Conservation (phyloP, 2,329 filamentous ascomycete genomes). For the Talaromyces sp. region DNA sequence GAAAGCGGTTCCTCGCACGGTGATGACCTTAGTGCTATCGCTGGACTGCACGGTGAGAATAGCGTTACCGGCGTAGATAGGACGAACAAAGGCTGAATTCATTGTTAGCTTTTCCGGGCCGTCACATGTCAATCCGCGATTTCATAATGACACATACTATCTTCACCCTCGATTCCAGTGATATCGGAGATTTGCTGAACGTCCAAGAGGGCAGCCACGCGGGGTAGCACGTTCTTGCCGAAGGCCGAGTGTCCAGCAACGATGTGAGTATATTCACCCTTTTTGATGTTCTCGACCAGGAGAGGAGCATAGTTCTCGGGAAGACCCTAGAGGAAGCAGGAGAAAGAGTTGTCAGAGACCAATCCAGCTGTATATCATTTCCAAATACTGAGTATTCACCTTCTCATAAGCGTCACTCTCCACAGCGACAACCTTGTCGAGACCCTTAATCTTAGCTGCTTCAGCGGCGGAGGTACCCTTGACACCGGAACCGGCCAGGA, state of each 20-base stretch:
- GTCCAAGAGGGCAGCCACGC: constrained; percentile 88
- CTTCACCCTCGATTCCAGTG: constrained; percentile 80
- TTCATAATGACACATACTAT: constrained; percentile 58
- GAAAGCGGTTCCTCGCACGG: constrained; percentile 91
- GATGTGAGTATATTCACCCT: constrained; percentile 89
- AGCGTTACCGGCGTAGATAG: constrained; percentile 97
- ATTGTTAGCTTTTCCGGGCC: constrained; percentile 20
- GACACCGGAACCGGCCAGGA: constrained; percentile 79
- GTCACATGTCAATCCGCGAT: constrained; percentile 21
- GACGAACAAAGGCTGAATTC: constrained; percentile 76
- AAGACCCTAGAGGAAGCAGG: constrained; percentile 63
- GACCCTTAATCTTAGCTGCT: constrained; percentile 83
- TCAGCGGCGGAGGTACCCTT: constrained; percentile 73
- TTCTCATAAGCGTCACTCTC: constrained; percentile 92
- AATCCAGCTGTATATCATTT: background rate
- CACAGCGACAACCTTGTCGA: constrained; percentile 88
- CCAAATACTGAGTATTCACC: constrained; percentile 50
- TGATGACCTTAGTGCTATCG: constrained; percentile 84
- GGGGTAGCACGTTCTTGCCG: constrained; percentile 90
- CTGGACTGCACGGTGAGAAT: constrained; percentile 93
- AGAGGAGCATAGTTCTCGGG: constrained; percentile 94
- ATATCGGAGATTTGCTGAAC: constrained; percentile 93
- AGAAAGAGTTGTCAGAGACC: background rate
- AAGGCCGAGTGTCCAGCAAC: constrained; percentile 91
- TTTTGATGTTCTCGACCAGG: constrained; percentile 94